phyloP scores from a whole-genome alignment of 441 rosid species.

The Adansonia gregorii region DNA sequence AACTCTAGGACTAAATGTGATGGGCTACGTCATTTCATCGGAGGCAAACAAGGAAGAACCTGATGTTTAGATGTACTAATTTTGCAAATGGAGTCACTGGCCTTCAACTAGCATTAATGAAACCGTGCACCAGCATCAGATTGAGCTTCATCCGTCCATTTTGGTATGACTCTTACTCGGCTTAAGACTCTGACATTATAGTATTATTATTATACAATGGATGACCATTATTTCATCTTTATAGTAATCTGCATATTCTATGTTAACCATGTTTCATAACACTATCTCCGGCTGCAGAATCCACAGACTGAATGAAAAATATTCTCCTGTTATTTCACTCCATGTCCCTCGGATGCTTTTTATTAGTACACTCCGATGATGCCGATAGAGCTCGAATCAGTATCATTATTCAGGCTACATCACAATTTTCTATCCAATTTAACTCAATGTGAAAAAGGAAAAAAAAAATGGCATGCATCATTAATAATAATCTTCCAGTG shows the following conservation, averaged over 20 bases:
- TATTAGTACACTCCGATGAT: not conserved
- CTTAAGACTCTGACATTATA: too few species aligned
- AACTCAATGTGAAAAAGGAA: too few species aligned
- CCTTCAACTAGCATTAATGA: too few species aligned
- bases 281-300: not conserved
- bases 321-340: slow-evolving; percentile 2
- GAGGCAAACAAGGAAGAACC: not conserved
- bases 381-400: not conserved
- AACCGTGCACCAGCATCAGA: not conserved
- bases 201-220: not conserved
- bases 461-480: too few species aligned
- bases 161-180: not conserved
- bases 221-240: not conserved
- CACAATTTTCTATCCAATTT: too few species aligned
- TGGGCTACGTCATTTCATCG: not conserved
- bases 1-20: not conserved
- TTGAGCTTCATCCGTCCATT: not conserved
- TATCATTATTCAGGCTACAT: not conserved
- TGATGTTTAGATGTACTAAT: not conserved
- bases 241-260: not conserved
- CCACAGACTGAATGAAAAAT: not conserved
- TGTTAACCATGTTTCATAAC: not conserved
- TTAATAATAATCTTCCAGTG: too few species aligned
- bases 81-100: too few species aligned
- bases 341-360: not conserved